Base-by-base conservation (phyloP, 805 yeast genomes). In the Zygoascus biomembranicola region DNA sequence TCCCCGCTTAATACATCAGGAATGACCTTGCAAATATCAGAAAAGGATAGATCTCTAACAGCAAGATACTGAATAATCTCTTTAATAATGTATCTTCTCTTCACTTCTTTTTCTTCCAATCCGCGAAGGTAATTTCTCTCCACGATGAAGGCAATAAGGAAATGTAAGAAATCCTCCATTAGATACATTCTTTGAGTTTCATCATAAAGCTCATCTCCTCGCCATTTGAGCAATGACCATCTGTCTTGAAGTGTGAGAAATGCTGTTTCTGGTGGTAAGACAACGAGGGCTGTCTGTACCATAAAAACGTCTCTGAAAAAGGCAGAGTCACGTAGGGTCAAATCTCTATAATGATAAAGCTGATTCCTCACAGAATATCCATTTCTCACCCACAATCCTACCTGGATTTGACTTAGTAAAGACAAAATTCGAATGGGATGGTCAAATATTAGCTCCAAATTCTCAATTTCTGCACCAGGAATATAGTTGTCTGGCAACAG, bases 371-470 rank as follows among this genome's bases (percentile, higher is more conserved):
- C 82, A 43, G 90, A 84, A 55, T 80, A 77, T 0, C 99, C 99
- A 68, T 92, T 92, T 62, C 98, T 78, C 0, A 92, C 97, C 98
- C 98, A 92, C 53, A 85, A 78, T 0, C 97, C 97, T 0, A 86
- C 82, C 56, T 87, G 84, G 8, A 92, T 86, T 62, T 94, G 97
- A 0, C 96, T 81, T 58, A 88, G 69, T 8, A 87, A 68, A 0
- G 87, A 96, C 31, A 89, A 64, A 0, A 90, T 84, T 54, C 95
- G 75, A 19, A 94, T 66, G 0, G 97, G 85, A 57, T 85, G 83
- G 58, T 89, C 96, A 58, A 85, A 78, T 6, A 85, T 62, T 10
- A 61, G 32, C 39, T 50, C 46, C 32, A 52, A 54, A 53, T 32
- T 46, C 23, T 42, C 55, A 23, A 46, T 51, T n/a, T 47, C 47